Evolutionary conservation across 2,329 filamentous ascomycete species (phyloP).

Genomic region (Cladosporium sp.): DNA sequence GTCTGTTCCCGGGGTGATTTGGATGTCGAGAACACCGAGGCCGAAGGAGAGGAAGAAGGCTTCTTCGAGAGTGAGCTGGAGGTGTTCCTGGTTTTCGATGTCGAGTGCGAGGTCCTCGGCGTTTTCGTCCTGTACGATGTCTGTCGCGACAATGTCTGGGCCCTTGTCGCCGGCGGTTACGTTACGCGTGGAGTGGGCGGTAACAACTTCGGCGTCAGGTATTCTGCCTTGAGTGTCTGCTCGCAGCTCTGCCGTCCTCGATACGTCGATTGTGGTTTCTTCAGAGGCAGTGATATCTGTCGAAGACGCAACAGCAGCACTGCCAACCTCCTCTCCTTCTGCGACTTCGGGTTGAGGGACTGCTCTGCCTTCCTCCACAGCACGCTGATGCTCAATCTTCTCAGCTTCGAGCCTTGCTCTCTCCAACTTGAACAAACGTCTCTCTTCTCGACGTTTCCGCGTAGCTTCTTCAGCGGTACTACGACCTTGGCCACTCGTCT

Average conservation of each 20-base stretch:
- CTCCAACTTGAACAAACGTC: constrained; percentile 83
- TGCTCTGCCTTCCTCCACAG: constrained; percentile 13
- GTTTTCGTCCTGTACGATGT: not conserved
- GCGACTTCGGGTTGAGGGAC: not conserved
- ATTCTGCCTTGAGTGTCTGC: not conserved
- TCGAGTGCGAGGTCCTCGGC: constrained; percentile 14
- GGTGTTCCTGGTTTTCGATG: constrained; percentile 66
- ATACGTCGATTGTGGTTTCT: not conserved
- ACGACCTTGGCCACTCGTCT: constrained; percentile 28
- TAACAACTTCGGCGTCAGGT: constrained; percentile 11
- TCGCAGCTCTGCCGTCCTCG: not conserved
- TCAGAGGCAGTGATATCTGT: not conserved
- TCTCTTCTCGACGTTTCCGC: constrained; percentile 69
- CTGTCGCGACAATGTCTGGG: constrained; percentile 3
- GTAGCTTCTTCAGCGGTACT: constrained; percentile 79
- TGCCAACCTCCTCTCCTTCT: not conserved
- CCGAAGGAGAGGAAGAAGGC: constrained; percentile 85
- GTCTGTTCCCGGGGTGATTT: constrained; percentile 33
- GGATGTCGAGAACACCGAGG: constrained; percentile 68
- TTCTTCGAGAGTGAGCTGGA: constrained; percentile 88
- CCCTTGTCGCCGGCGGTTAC: not conserved
- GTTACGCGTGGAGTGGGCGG: not conserved
- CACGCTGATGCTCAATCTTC: constrained; percentile 52
- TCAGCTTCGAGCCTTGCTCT: constrained; percentile 83
- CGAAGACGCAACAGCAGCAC: not conserved